A percentile compares a stretch with the other conserved stretches of the same genome.
These are phyloP conservation scores for Colletotrichum trifolii DNA, from an alignment of 2,329 filamentous ascomycete species.

Conservation along the genomic window DNA sequence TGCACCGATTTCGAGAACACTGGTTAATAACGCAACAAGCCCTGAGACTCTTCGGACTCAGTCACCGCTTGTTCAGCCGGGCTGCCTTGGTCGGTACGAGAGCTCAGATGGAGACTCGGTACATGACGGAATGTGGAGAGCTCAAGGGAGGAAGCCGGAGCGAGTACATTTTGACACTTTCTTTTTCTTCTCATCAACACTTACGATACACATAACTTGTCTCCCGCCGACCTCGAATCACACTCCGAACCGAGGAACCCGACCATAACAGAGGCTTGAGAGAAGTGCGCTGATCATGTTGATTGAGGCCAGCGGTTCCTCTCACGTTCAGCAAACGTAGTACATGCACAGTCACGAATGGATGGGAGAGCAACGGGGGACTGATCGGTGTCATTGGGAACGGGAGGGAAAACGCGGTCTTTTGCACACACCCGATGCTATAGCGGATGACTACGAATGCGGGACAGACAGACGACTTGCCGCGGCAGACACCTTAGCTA, in stretches of 20 bases:
- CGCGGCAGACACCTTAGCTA: conserved; percentile 4
- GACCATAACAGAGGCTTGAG: background rate
- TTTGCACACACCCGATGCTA: conserved; percentile 18
- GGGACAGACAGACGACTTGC: background rate
- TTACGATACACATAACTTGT: conserved; percentile 9
- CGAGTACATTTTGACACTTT: conserved; percentile 23
- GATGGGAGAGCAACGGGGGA: conserved; percentile 1
- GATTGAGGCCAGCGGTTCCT: conserved; percentile 27
- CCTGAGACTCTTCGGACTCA: conserved; percentile 20
- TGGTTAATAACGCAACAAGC: conserved; percentile 20
- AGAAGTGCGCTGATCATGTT: conserved; percentile 12
- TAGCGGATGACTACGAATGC: conserved; percentile 14
- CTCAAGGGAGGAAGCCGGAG: conserved; percentile 21
- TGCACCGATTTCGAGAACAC: conserved; percentile 21
- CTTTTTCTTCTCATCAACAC: conserved; percentile 17
- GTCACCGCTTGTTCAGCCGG: conserved; percentile 1
- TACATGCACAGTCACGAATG: conserved; percentile 19
- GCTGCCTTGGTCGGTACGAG: conserved; percentile 23
- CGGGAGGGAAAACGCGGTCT: conserved; percentile 12
- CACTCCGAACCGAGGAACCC: background rate
- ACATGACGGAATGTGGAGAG: conserved; percentile 1
- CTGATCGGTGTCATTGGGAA: conserved; percentile 4
- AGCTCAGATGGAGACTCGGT: conserved; percentile 9
- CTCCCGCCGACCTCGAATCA: background rate
- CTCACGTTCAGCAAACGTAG: conserved; percentile 10